Conservation (phyloP, 106 monocot genomes). For the Phalaenopsis equestris region DNA sequence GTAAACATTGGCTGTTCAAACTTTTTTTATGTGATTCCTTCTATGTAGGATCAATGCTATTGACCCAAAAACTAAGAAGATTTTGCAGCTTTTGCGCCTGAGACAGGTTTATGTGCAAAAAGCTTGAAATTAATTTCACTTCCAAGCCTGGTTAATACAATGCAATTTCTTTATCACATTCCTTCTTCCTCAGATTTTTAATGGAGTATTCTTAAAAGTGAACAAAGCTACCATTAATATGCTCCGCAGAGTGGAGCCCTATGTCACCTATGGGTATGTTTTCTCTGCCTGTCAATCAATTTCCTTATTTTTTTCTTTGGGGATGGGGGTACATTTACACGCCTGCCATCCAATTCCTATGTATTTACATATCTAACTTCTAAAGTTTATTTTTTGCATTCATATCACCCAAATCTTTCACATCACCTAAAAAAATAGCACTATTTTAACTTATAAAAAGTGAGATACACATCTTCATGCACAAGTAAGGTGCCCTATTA, state of each 20-base stretch:
- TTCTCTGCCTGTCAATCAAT: background rate
- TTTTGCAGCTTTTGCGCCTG: conserved; percentile 37
- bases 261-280: conserved; percentile 35
- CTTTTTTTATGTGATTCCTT: background rate
- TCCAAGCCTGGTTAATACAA: background rate
- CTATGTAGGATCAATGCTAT: conserved; percentile 36
- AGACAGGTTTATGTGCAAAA: conserved; percentile 22
- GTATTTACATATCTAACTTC: too few species aligned
- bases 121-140: background rate
- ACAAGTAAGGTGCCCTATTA: too few species aligned
- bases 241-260: conserved; percentile 37
- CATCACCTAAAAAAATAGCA: too few species aligned
- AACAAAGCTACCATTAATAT: conserved; percentile 22
- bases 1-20: background rate
- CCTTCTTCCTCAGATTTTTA: conserved; percentile 23
- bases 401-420: too few species aligned
- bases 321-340: background rate
- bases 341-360: too few species aligned
- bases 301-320: background rate
- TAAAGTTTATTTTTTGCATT: too few species aligned
- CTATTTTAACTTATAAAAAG: too few species aligned
- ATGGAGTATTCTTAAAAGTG: conserved; percentile 30
- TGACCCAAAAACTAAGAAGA: conserved; percentile 34
- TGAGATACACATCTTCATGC: too few species aligned
- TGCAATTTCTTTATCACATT: too few species aligned